Percentiles rank a stretch among this genome's conserved stretches.
Evolutionary conservation across 1,139 yeast species (phyloP).

Genomic region (Debaryomyces nepalensis): DNA sequence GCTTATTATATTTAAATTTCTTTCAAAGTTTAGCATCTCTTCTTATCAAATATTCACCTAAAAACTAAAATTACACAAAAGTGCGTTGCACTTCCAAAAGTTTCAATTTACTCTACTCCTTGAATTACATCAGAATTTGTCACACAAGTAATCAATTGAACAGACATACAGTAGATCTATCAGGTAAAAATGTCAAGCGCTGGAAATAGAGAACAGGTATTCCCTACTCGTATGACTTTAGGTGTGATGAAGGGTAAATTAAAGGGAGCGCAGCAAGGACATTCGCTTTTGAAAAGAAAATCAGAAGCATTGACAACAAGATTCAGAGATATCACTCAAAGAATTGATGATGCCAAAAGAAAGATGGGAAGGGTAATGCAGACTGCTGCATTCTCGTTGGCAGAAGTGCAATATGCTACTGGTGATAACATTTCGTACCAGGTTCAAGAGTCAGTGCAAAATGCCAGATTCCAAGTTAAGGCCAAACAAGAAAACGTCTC

Average conservation of each 20-base stretch:
- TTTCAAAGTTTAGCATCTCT: neutral
- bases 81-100: neutral
- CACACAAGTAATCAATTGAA: conserved; percentile 3
- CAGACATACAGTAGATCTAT: neutral
- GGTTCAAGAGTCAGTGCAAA: conserved; percentile 90
- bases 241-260: conserved; percentile 93
- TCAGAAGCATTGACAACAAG: conserved; percentile 96
- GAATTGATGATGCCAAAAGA: conserved; percentile 94
- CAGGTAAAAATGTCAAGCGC: conserved; percentile 46
- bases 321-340: conserved; percentile 90
- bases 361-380: conserved; percentile 99
- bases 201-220: conserved; percentile 77
- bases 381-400: conserved; percentile 94
- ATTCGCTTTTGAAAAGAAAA: conserved; percentile 88
- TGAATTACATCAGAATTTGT: neutral
- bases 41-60: conserved; percentile 7
- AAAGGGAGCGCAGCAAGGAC: conserved; percentile 98
- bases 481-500: conserved; percentile 96
- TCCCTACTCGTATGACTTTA: conserved; percentile 97
- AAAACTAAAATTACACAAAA: conserved; percentile 9
- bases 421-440: conserved; percentile 95
- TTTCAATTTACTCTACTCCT: conserved; percentile 6
- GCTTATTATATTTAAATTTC: neutral
- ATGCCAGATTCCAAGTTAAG: conserved; percentile 86
- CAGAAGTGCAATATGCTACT: conserved; percentile 96